Percentiles rank a stretch among this genome's conserved stretches.
phyloP scores from a whole-genome alignment of 352 stramenopile species.

The Halophytophthora batemanensis region DNA sequence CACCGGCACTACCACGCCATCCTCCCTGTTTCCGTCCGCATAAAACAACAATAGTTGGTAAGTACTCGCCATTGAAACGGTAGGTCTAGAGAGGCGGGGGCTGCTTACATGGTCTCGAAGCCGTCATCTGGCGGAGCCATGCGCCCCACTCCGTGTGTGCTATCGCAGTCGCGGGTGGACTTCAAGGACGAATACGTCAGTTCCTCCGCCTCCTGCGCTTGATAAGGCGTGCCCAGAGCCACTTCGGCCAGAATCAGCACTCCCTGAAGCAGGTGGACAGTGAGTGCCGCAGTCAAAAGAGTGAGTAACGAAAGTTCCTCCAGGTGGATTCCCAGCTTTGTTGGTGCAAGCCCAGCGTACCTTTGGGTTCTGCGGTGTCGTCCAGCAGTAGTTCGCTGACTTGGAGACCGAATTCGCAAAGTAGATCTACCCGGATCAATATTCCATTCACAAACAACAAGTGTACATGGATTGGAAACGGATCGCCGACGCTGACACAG shows the following conservation, averaged over 20 bases:
- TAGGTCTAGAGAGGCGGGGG: too few species aligned
- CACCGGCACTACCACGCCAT: constrained; percentile 52
- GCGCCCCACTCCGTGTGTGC: constrained; percentile 46
- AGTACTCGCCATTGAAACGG: background rate
- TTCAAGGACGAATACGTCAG: constrained; percentile 47
- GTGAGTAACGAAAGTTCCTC: too few species aligned
- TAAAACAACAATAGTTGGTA: background rate
- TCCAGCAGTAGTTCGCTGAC: constrained; percentile 82
- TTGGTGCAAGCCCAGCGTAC: constrained; percentile 8
- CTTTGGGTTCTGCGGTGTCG: constrained; percentile 52
- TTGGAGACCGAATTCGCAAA: constrained; percentile 85
- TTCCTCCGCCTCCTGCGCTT: constrained; percentile 50
- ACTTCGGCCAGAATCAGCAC: constrained; percentile 69
- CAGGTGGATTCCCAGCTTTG: background rate
- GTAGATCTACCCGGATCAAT: constrained; percentile 51
- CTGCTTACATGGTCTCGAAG: constrained; percentile 39
- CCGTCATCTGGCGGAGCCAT: constrained; percentile 48
- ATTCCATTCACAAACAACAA: constrained; percentile 1
- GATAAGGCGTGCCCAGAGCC: constrained; percentile 45
- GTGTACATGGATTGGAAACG: too few species aligned
- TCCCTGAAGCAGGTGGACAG: constrained; percentile 15
- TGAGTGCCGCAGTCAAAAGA: constrained; percentile 2
- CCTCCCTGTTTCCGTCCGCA: constrained; percentile 20
- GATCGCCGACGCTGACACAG: too few species aligned
- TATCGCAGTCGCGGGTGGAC: constrained; percentile 36